These are phyloP conservation scores for Haplosporangium sp. DNA, from an alignment of 371 early-diverging fungal species.

Conservation along the genomic window DNA sequence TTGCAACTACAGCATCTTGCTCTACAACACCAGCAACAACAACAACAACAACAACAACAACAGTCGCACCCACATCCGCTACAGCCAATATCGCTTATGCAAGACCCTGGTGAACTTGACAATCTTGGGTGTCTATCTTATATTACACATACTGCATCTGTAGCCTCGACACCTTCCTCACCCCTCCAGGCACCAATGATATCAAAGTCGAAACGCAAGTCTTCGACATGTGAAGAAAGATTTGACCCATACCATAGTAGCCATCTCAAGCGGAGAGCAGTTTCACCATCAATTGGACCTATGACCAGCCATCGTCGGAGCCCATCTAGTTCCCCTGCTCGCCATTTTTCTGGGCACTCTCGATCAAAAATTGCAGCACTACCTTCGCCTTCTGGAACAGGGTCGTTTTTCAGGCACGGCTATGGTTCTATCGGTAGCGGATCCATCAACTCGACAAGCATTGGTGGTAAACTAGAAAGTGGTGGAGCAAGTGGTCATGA, in stretches of 20 bases:
- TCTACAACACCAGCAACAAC: conserved; percentile 17
- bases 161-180: conserved; percentile 29
- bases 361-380: conserved; percentile 36
- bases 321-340: conserved; percentile 50
- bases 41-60: conserved; percentile 24
- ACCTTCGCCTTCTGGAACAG: conserved; percentile 41
- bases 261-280: conserved; percentile 48
- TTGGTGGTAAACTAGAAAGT: conserved; percentile 3
- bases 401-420: conserved; percentile 30
- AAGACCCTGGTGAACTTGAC: conserved; percentile 9
- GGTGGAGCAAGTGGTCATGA: conserved; percentile 3
- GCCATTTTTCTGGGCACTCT: conserved; percentile 35
- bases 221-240: conserved; percentile 52
- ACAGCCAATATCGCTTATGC: conserved; percentile 21
- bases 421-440: conserved; percentile 2
- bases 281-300: conserved; percentile 52
- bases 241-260: conserved; percentile 52
- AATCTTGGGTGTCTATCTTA: conserved; percentile 6
- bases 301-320: conserved; percentile 43
- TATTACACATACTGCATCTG: background rate
- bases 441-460: background rate
- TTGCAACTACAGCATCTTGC: conserved; percentile 32
- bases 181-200: conserved; percentile 33
- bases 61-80: conserved; percentile 26
- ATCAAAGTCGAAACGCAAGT: conserved; percentile 42